Evolutionary conservation across 768 basidiomycete genomes (phyloP).

Genomic region (Mycena polygramma): DNA sequence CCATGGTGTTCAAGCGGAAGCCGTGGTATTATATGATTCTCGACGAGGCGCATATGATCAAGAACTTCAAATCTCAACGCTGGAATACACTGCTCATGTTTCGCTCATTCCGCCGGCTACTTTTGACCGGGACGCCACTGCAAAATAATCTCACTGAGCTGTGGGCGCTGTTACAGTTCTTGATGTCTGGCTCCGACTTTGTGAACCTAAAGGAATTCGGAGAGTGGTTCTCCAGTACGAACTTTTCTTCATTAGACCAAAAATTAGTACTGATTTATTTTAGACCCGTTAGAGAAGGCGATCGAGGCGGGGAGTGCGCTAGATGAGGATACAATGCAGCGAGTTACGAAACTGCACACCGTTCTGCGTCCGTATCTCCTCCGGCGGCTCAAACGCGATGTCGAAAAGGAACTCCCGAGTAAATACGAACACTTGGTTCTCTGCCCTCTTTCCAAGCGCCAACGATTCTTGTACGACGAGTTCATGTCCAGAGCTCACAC

Average conservation of each 20-base stretch:
- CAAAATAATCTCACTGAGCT: conserved; percentile 97
- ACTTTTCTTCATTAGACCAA: neutral
- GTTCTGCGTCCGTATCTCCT: conserved; percentile 97
- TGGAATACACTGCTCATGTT: conserved; percentile 95
- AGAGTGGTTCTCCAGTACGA: conserved; percentile 96
- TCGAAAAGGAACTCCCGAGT: conserved; percentile 94
- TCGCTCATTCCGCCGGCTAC: conserved; percentile 84
- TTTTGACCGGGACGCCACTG: conserved; percentile 95
- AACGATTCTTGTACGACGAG: conserved; percentile 96
- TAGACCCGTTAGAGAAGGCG: conserved; percentile 94
- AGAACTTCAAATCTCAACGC: conserved; percentile 94
- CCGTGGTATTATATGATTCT: conserved; percentile 97
- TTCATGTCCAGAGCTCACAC: conserved; percentile 94
- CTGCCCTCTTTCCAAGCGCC: conserved; percentile 90
- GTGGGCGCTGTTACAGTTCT: conserved; percentile 95
- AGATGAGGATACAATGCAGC: conserved; percentile 88
- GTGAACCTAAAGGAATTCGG: conserved; percentile 94
- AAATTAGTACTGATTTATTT: conserved; percentile 19
- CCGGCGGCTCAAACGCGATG: conserved; percentile 96
- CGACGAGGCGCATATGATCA: conserved; percentile 98
- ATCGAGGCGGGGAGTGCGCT: conserved; percentile 85
- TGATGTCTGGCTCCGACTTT: conserved; percentile 91
- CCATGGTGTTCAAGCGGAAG: conserved; percentile 92
- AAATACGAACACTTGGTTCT: conserved; percentile 93
- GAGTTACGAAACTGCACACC: conserved; percentile 89